phyloP scores from a whole-genome alignment of 306 rosid species.

The Pyrus bretschneideri region DNA sequence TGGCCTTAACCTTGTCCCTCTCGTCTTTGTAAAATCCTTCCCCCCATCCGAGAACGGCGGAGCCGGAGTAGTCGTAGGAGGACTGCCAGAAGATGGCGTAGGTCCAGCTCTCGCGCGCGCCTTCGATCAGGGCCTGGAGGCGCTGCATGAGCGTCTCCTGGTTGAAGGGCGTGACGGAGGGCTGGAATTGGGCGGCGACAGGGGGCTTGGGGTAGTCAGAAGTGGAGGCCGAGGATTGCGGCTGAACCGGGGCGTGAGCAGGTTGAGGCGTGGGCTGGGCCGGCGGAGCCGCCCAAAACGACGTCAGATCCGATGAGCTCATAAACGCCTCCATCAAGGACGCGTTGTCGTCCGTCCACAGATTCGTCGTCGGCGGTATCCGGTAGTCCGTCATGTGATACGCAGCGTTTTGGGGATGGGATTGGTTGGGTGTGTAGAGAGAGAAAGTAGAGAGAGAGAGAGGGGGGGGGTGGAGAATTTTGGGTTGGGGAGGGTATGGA shows the following conservation, averaged over 20 bases:
- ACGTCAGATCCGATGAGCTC: conserved; percentile 64
- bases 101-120: conserved; percentile 67
- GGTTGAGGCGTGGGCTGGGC: background rate
- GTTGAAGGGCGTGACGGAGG: conserved; percentile 35
- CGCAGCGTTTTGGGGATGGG: background rate
- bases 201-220: conserved; percentile 27
- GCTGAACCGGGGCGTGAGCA: background rate
- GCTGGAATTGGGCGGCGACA: conserved; percentile 13
- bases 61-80: conserved; percentile 51
- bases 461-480: background rate
- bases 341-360: conserved; percentile 82
- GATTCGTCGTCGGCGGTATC: conserved; percentile 52
- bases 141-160: conserved; percentile 90
- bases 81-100: conserved; percentile 98
- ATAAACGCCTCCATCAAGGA: conserved; percentile 88
- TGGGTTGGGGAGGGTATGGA: background rate
- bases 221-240: conserved; percentile 49
- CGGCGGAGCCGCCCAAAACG: conserved; percentile 46
- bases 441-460: background rate
- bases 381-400: conserved; percentile 48
- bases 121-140: conserved; percentile 75
- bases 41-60: conserved; percentile 79
- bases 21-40: conserved; percentile 93
- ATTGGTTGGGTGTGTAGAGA: background rate
- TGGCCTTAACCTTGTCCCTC: conserved; percentile 44